Percentiles rank a stretch among this genome's conserved stretches.
These are phyloP conservation scores for Tolypocladium album DNA, from an alignment of 2,329 filamentous ascomycete genomes.

Conservation along the genomic window DNA sequence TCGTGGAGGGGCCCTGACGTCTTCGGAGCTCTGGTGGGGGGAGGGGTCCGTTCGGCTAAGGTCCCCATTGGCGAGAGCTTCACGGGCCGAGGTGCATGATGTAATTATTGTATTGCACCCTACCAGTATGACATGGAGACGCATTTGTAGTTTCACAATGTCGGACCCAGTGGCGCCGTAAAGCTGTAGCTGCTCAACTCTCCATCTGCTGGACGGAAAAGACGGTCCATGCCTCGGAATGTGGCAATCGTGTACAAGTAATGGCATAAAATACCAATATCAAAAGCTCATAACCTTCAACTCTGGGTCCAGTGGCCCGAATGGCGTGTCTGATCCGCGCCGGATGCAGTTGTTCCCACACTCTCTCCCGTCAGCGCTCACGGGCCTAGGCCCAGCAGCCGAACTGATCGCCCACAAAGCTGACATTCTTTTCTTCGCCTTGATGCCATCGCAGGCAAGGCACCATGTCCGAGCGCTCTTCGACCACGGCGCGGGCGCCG, in stretches of 20 bases:
- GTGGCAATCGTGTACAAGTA: neutral
- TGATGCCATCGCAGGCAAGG: conserved; percentile 25
- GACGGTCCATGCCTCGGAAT: too few relatives aligned
- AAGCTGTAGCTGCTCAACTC: too few relatives aligned
- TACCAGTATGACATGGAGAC: too few relatives aligned
- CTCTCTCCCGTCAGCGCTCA: neutral
- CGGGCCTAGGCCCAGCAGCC: conserved; percentile 10
- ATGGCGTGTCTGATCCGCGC: neutral
- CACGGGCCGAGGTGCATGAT: neutral
- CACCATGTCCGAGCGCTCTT: conserved; percentile 19
- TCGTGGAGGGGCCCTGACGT: neutral
- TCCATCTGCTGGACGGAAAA: too few relatives aligned
- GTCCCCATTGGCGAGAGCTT: neutral
- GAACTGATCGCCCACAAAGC: conserved; percentile 19
- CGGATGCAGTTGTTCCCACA: too few relatives aligned
- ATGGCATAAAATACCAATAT: neutral
- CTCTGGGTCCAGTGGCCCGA: neutral
- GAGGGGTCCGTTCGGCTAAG: neutral
- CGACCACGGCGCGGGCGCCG: conserved; percentile 15
- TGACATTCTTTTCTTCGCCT: conserved; percentile 10
- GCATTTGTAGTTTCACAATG: too few relatives aligned
- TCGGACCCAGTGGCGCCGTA: too few relatives aligned
- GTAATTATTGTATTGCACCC: too few relatives aligned
- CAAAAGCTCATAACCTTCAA: neutral
- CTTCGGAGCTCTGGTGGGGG: neutral